Evolutionary conservation across 2,329 filamentous ascomycete species (phyloP).

Genomic region (Gremmenia infestans): DNA sequence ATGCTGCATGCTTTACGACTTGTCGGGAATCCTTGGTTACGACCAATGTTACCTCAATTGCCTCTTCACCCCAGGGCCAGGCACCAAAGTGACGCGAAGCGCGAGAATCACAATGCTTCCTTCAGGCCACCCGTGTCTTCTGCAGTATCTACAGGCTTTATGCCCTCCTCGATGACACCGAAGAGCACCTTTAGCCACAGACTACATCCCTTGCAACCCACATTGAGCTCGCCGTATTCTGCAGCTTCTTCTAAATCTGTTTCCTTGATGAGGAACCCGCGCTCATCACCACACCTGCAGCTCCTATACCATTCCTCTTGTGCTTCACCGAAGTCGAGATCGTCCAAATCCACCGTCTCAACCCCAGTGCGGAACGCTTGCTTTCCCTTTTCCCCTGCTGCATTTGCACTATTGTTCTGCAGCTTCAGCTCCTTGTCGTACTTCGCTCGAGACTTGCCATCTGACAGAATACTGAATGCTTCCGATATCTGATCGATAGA

Average conservation of each 20-base stretch:
- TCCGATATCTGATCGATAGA: constrained; percentile 60
- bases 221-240: constrained; percentile 55
- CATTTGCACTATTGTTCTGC: constrained; percentile 16
- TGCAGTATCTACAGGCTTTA: constrained; percentile 5
- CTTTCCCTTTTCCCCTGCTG: constrained; percentile 13
- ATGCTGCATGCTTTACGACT: not conserved
- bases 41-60: not conserved
- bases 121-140: not conserved
- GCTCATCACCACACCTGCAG: constrained; percentile 60
- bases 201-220: constrained; percentile 62
- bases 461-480: constrained; percentile 54
- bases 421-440: constrained; percentile 50
- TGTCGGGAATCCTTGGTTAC: not conserved
- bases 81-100: not conserved
- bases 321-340: constrained; percentile 49
- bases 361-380: constrained; percentile 51
- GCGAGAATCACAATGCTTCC: not conserved
- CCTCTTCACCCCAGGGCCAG: not conserved
- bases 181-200: constrained; percentile 62
- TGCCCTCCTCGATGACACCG: constrained; percentile 43
- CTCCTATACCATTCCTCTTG: constrained; percentile 46
- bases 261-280: constrained; percentile 55
- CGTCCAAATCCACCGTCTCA: constrained; percentile 61
- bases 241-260: constrained; percentile 54
- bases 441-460: constrained; percentile 41